Evolutionary conservation across 257 asterid species (phyloP).

Genomic region (Striga asiatica): DNA sequence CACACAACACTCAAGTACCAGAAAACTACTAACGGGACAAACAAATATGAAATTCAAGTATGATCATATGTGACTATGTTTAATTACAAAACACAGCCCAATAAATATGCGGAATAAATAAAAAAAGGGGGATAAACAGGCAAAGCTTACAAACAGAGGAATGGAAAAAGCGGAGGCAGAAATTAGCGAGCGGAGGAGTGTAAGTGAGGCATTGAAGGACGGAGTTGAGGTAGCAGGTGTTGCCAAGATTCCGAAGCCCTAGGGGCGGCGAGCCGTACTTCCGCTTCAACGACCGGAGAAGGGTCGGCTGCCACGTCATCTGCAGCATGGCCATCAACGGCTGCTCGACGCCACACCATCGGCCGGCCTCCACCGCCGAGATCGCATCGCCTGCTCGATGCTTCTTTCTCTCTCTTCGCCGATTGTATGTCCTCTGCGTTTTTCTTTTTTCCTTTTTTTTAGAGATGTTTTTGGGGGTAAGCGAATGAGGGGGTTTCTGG

Average conservation of each 20-base stretch:
- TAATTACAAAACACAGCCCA: not conserved
- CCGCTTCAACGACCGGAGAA: slow-evolving; percentile 56
- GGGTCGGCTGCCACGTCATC: slow-evolving; percentile 96
- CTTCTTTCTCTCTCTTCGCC: slow-evolving; percentile 7
- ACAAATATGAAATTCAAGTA: not conserved
- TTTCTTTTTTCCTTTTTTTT: not conserved
- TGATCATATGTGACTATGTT: not conserved
- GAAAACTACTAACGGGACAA: not conserved
- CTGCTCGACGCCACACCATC: slow-evolving; percentile 43
- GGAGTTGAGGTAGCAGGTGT: slow-evolving; percentile 91
- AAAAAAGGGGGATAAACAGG: not conserved
- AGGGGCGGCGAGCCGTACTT: slow-evolving; percentile 73
- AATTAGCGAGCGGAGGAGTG: slow-evolving; percentile 90
- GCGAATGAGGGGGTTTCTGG: slow-evolving; percentile 18
- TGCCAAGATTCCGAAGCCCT: slow-evolving; percentile 94
- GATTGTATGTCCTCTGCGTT: slow-evolving; percentile 5
- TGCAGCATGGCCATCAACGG: slow-evolving; percentile 81
- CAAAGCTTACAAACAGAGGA: slow-evolving; percentile 57
- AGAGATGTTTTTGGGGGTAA: not conserved
- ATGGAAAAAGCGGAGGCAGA: slow-evolving; percentile 81
- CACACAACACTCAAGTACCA: not conserved
- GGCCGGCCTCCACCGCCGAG: slow-evolving; percentile 41
- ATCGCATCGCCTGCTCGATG: slow-evolving; percentile 42
- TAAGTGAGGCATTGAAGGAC: slow-evolving; percentile 98
- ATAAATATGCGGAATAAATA: not conserved